phyloP scores from a whole-genome alignment of 306 rosid genomes.

The Neltuma alba region DNA sequence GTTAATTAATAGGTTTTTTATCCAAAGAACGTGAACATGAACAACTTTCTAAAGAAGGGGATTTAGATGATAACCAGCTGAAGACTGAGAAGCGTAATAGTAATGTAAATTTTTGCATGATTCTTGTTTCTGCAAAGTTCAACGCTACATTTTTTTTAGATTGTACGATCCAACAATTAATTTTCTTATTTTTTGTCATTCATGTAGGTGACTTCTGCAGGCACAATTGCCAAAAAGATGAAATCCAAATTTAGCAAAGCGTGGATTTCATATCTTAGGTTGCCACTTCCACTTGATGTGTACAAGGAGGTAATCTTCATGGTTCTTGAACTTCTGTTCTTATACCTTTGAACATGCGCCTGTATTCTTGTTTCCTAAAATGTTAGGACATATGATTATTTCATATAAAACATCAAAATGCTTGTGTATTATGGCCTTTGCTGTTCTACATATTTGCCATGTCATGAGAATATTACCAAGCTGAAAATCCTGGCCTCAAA shows the following conservation, averaged over 20 bases:
- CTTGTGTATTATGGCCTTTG: background rate
- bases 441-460: background rate
- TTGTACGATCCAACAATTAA: background rate
- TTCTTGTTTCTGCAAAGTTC: conserved; percentile 23
- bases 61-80: conserved; percentile 50
- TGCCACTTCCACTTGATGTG: conserved; percentile 86
- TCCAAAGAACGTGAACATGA: conserved; percentile 49
- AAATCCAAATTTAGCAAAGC: conserved; percentile 83
- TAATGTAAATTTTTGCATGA: conserved; percentile 46
- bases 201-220: conserved; percentile 58
- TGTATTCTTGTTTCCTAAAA: conserved; percentile 18
- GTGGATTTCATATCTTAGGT: conserved; percentile 81
- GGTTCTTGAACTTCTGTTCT: background rate
- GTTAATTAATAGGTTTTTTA: conserved; percentile 33
- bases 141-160: conserved; percentile 14
- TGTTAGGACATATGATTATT: conserved; percentile 1
- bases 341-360: conserved; percentile 16
- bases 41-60: conserved; percentile 45
- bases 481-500: background rate
- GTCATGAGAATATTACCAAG: conserved; percentile 19
- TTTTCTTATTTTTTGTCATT: conserved; percentile 32
- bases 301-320: conserved; percentile 81
- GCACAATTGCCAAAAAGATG: conserved; percentile 70
- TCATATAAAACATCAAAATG: conserved; percentile 1
- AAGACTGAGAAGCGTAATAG: conserved; percentile 47